Evolutionary conservation across 2,329 filamentous ascomycete genomes (phyloP).

Genomic region (Fusarium phyllophilum): DNA sequence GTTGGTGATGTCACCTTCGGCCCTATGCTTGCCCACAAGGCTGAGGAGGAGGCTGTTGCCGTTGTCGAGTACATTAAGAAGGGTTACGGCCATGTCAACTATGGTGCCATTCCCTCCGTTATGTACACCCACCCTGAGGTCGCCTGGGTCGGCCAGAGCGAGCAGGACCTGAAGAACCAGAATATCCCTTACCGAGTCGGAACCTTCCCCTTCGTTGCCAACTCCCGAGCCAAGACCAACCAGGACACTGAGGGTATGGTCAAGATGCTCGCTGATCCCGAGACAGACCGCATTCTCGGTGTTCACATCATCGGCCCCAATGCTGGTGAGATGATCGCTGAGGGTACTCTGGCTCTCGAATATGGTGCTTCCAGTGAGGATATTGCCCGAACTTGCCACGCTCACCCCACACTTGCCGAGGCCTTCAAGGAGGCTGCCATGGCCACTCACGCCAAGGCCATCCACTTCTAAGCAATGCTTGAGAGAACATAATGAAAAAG

Average conservation of each 20-base stretch:
- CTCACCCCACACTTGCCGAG: slow-evolving; percentile 94
- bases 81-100: slow-evolving; percentile 98
- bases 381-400: slow-evolving; percentile 93
- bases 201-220: slow-evolving; percentile 96
- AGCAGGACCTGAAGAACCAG: slow-evolving; percentile 91
- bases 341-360: slow-evolving; percentile 93
- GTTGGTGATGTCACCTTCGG: slow-evolving; percentile 97
- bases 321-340: slow-evolving; percentile 99
- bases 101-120: slow-evolving; percentile 94
- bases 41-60: slow-evolving; percentile 96
- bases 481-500: slow-evolving; percentile 27
- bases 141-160: slow-evolving; percentile 97
- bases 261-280: slow-evolving; percentile 95
- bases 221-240: slow-evolving; percentile 99
- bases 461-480: slow-evolving; percentile 78
- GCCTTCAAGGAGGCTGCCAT: slow-evolving; percentile 99
- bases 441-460: slow-evolving; percentile 94
- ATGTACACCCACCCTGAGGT: slow-evolving; percentile 99
- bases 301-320: slow-evolving; percentile 97
- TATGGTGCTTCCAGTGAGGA: slow-evolving; percentile 97
- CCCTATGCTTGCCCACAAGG: slow-evolving; percentile 99
- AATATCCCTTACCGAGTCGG: slow-evolving; percentile 93
- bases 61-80: slow-evolving; percentile 98
- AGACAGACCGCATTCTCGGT: slow-evolving; percentile 95
- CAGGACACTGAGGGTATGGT: slow-evolving; percentile 94